A percentile compares a stretch with the other conserved stretches of the same genome.
Evolutionary conservation across 129 eudicot genomes (phyloP).

Genomic region (Logfia minima): DNA sequence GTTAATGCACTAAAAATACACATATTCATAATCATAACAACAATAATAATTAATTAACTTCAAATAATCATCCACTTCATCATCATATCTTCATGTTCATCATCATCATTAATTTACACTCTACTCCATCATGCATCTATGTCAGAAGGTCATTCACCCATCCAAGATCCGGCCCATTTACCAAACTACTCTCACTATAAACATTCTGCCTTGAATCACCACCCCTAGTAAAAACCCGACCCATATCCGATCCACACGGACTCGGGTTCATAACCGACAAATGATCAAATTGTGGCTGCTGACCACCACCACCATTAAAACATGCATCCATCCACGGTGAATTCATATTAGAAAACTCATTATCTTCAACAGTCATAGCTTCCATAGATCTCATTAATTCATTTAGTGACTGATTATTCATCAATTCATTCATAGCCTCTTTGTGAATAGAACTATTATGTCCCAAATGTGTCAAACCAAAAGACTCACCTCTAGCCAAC

Average conservation of each 20-base stretch:
- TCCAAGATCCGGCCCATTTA: slow-evolving; percentile 34
- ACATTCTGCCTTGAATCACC: slow-evolving; percentile 30
- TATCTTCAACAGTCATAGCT: slow-evolving; percentile 26
- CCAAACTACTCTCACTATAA: background rate
- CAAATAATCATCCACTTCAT: background rate
- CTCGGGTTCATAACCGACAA: background rate
- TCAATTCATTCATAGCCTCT: slow-evolving; percentile 17
- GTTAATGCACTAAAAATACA: too few relatives aligned
- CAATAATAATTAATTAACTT: background rate
- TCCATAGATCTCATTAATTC: slow-evolving; percentile 35
- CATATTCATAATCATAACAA: slow-evolving; percentile 14
- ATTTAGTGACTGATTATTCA: slow-evolving; percentile 12
- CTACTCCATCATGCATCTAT: background rate
- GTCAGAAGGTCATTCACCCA: slow-evolving; percentile 41
- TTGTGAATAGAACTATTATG: background rate
- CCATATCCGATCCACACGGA: slow-evolving; percentile 3
- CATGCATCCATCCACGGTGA: slow-evolving; percentile 21
- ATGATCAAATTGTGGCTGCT: slow-evolving; percentile 14
- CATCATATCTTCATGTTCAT: background rate
- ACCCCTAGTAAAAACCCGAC: background rate
- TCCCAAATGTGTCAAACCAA: slow-evolving; percentile 24
- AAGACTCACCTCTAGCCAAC: slow-evolving; percentile 9
- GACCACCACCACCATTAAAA: slow-evolving; percentile 2
- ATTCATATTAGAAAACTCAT: slow-evolving; percentile 17
- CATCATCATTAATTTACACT: background rate